Percentiles rank a stretch among this genome's conserved stretches.
Evolutionary conservation across 1,139 yeast genomes (phyloP).

Genomic region (Geotrichum histeridarum): DNA sequence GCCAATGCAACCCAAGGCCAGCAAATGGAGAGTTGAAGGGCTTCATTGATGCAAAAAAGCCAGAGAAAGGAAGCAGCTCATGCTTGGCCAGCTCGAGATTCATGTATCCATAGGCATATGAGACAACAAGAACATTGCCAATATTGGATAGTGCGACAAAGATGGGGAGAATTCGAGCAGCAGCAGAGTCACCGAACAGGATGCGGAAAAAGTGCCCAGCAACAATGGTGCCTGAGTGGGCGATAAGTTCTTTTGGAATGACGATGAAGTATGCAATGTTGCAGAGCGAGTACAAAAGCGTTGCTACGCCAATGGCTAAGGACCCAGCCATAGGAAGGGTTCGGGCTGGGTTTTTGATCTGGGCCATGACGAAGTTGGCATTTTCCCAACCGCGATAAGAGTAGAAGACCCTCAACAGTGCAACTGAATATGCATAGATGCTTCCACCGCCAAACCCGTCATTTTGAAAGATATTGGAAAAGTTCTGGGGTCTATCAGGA

Average conservation of each 20-base stretch:
- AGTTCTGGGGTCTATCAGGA: constrained; percentile 29
- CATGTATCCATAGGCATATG: constrained; percentile 69
- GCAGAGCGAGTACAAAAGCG: constrained; percentile 61
- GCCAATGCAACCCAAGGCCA: constrained; percentile 49
- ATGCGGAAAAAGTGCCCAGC: constrained; percentile 72
- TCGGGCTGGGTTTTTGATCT: constrained; percentile 62
- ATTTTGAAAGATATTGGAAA: constrained; percentile 28
- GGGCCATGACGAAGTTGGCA: constrained; percentile 76
- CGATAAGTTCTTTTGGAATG: constrained; percentile 62
- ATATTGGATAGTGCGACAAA: constrained; percentile 66
- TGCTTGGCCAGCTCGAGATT: constrained; percentile 71
- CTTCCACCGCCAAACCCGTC: constrained; percentile 36
- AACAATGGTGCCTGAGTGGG: constrained; percentile 61
- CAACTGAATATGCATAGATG: constrained; percentile 42
- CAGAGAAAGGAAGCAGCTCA: constrained; percentile 65
- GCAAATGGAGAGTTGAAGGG: constrained; percentile 54
- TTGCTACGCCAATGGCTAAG: constrained; percentile 54
- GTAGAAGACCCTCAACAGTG: constrained; percentile 53
- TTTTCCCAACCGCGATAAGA: constrained; percentile 67
- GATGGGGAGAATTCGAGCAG: constrained; percentile 58
- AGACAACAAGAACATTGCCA: constrained; percentile 73
- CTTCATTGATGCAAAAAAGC: constrained; percentile 45
- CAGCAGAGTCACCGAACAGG: constrained; percentile 56
- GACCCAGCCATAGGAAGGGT: constrained; percentile 71
- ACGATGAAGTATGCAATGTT: constrained; percentile 70